Percentiles rank a stretch among this genome's conserved stretches.
Conservation (phyloP, 257 asterid genomes). For the Ajuga chamaepitys region DNA sequence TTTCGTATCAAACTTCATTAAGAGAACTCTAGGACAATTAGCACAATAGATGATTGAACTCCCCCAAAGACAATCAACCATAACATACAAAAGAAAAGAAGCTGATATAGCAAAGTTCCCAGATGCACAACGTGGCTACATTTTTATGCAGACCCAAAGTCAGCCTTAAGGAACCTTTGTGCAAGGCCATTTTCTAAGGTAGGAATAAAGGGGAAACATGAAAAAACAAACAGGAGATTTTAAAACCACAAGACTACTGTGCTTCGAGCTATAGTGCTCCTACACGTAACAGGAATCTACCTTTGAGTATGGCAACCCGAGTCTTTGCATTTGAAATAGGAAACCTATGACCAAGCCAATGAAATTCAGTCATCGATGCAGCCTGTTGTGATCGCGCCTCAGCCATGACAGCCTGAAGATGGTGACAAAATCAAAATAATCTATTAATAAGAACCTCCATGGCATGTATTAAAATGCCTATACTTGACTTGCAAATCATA, state of each 20-base stretch:
- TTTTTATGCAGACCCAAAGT: neutral
- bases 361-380: conserved; percentile 89
- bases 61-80: neutral
- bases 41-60: neutral
- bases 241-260: neutral
- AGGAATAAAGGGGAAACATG: neutral
- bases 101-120: neutral
- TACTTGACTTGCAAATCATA: neutral
- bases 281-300: conserved; percentile 28
- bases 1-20: neutral
- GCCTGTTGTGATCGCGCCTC: conserved; percentile 99
- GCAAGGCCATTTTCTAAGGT: neutral
- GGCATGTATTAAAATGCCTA: neutral
- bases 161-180: neutral
- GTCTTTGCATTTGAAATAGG: conserved; percentile 96
- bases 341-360: conserved; percentile 84
- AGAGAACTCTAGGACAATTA: neutral
- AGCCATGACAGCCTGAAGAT: conserved; percentile 85
- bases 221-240: neutral
- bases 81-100: neutral
- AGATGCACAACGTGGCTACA: neutral
- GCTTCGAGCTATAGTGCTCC: conserved; percentile 2
- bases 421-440: conserved; percentile 18
- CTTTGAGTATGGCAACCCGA: conserved; percentile 83
- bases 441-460: conserved; percentile 8